Percentiles rank a stretch among this genome's conserved stretches.
These are phyloP conservation scores for Porcisia hertigi DNA, from an alignment of 208 protist species.

Conservation along the genomic window DNA sequence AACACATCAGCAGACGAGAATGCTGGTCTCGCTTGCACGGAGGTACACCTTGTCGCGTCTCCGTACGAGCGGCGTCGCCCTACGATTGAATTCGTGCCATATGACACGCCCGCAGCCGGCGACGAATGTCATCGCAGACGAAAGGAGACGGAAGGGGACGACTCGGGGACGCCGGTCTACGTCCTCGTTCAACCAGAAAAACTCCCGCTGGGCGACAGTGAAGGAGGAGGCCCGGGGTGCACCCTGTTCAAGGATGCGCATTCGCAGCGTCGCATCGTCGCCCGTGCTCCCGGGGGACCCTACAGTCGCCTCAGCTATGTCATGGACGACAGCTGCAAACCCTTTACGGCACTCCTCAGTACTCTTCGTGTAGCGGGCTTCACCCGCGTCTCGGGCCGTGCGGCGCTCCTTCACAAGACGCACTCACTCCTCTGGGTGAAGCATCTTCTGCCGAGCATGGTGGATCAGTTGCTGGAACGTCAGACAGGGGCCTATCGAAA, in stretches of 20 bases:
- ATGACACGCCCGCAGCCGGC: slow-evolving; percentile 36
- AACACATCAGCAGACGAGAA: neutral
- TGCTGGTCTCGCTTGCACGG: slow-evolving; percentile 1
- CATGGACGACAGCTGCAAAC: slow-evolving; percentile 42
- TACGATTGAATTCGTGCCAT: slow-evolving; percentile 45
- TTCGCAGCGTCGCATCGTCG: neutral
- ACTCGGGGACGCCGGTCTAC: neutral
- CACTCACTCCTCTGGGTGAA: slow-evolving; percentile 79
- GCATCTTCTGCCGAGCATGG: slow-evolving; percentile 43
- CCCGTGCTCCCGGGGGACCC: slow-evolving; percentile 2
- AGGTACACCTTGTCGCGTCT: slow-evolving; percentile 41
- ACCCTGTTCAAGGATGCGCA: neutral
- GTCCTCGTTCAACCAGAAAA: slow-evolving; percentile 13
- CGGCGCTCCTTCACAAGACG: slow-evolving; percentile 36
- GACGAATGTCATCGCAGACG: neutral
- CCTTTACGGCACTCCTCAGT: slow-evolving; percentile 62
- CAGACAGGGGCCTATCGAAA: slow-evolving; percentile 47
- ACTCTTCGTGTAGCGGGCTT: slow-evolving; percentile 56
- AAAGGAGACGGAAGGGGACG: neutral
- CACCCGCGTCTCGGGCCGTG: slow-evolving; percentile 27
- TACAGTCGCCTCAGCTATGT: slow-evolving; percentile 40
- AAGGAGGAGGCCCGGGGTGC: neutral
- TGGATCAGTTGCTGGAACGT: slow-evolving; percentile 12
- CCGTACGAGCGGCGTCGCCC: slow-evolving; percentile 50
- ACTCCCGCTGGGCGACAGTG: slow-evolving; percentile 18